Evolutionary conservation across 1,139 yeast species (phyloP).

Genomic region (Yamadazyma membranifaciens): DNA sequence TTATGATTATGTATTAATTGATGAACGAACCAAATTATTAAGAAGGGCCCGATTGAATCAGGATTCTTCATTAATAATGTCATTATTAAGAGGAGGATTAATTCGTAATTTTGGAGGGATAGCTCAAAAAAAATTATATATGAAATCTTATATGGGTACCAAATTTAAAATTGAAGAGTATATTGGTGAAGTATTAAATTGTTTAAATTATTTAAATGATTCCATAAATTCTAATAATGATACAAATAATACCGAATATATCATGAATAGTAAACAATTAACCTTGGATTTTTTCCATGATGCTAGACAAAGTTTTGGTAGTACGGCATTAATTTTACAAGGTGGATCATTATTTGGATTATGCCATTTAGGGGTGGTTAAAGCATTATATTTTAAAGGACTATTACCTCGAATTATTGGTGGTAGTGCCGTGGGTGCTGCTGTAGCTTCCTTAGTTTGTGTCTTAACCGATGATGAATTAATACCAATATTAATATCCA

Average conservation of each 20-base stretch:
- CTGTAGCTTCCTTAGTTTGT: conserved; percentile 84
- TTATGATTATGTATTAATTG: conserved; percentile 80
- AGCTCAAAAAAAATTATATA: conserved; percentile 73
- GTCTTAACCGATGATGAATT: conserved; percentile 59
- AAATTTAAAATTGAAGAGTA: conserved; percentile 86
- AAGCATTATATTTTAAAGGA: conserved; percentile 70
- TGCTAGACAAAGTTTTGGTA: conserved; percentile 85
- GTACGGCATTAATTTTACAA: conserved; percentile 84
- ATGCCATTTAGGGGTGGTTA: conserved; percentile 90
- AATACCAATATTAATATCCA: conserved; percentile 44
- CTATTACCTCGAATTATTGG: conserved; percentile 81
- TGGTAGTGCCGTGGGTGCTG: conserved; percentile 95
- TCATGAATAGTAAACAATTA: conserved; percentile 54
- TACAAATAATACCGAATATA: conserved; percentile 29
- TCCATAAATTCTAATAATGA: conserved; percentile 25
- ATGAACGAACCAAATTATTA: conserved; percentile 66
- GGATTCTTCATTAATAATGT: conserved; percentile 61
- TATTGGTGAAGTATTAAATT: conserved; percentile 68
- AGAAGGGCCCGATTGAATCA: conserved; percentile 59
- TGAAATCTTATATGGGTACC: conserved; percentile 84
- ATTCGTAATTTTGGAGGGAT: conserved; percentile 91
- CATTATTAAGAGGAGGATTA: conserved; percentile 77
- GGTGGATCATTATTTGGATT: conserved; percentile 94
- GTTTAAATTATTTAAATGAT: conserved; percentile 57
- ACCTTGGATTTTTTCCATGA: conserved; percentile 87